A percentile compares a stretch with the other conserved stretches of the same genome.
Evolutionary conservation across 1,284 basidiomycete species (phyloP).

Genomic region (Termitomyces sp.): DNA sequence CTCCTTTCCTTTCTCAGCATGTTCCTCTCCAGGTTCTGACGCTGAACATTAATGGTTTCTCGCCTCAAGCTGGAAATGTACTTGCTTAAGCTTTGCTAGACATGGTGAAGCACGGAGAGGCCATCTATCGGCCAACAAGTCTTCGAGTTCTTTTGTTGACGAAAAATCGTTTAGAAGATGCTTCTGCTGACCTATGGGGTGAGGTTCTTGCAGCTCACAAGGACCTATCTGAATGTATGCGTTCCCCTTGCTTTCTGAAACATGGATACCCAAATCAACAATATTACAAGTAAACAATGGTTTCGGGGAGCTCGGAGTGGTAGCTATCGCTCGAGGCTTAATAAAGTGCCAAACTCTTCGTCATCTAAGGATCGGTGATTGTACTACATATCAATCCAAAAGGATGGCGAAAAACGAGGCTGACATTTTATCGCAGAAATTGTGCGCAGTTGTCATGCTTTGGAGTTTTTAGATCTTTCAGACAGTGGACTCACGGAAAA

Average conservation of each 20-base stretch:
- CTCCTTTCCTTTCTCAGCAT: not conserved
- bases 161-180: not conserved
- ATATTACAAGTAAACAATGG: not conserved
- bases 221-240: not conserved
- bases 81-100: not conserved
- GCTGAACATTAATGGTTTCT: not conserved
- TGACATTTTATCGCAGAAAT: not conserved
- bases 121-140: not conserved
- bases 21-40: not conserved
- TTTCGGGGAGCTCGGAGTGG: not conserved
- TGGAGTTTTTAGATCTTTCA: not conserved
- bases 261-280: not conserved
- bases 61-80: not conserved
- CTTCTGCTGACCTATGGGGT: not conserved
- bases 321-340: not conserved
- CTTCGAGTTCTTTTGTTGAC: not conserved
- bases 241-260: not conserved
- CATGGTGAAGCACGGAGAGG: not conserved
- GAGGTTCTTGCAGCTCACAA: not conserved
- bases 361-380: not conserved
- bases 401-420: not conserved
- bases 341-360: not conserved
- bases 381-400: not conserved
- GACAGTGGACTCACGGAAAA: not conserved
- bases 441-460: not conserved